phyloP scores from a whole-genome alignment of 2,329 filamentous ascomycete genomes.

The Curvularia hawaiiensis region DNA sequence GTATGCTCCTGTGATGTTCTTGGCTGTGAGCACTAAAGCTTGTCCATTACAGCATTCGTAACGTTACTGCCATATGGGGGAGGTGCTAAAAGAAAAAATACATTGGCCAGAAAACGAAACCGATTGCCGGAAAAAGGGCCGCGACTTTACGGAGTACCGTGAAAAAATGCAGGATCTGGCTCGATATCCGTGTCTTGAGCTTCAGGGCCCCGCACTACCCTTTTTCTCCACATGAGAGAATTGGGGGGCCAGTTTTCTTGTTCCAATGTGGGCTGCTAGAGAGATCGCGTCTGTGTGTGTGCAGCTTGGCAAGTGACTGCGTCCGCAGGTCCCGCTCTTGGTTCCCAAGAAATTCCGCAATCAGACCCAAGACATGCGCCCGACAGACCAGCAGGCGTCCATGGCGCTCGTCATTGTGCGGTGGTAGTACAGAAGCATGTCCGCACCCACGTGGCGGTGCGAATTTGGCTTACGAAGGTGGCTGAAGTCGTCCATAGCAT shows the following conservation, averaged over 20 bases:
- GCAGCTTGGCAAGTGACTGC: conserved; percentile 1
- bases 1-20: not conserved
- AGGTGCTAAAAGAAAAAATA: not conserved
- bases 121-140: not conserved
- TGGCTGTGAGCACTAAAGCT: not conserved
- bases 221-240: not conserved
- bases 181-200: not conserved
- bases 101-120: not conserved
- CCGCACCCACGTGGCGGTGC: conserved; percentile 1
- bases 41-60: not conserved
- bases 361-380: conserved; percentile 3
- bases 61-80: not conserved
- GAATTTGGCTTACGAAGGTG: not conserved
- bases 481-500: not conserved
- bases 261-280: not conserved
- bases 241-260: not conserved
- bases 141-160: not conserved
- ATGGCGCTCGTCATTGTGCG: conserved; percentile 6
- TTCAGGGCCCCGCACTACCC: not conserved
- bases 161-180: not conserved
- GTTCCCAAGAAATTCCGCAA: conserved; percentile 8
- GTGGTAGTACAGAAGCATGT: not conserved
- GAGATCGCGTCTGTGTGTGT: not conserved
- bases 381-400: conserved; percentile 2
- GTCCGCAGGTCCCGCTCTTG: conserved; percentile 3